phyloP scores from a whole-genome alignment of 139 green algal genomes.

The Asterochloris erici region DNA sequence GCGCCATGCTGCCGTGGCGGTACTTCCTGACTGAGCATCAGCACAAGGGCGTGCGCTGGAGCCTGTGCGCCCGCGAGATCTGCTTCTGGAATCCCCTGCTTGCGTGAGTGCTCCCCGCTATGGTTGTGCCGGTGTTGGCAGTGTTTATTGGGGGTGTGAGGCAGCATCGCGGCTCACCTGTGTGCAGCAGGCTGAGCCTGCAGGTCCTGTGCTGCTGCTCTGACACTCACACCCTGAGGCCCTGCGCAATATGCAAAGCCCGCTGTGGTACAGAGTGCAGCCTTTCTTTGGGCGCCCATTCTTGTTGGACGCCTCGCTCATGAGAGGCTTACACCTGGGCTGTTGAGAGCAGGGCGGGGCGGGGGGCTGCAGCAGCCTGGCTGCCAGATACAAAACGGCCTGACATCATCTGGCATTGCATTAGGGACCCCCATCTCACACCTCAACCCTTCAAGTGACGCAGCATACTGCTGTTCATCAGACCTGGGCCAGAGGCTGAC shows the following conservation, averaged over 20 bases:
- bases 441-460: too few species aligned
- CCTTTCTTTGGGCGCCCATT: neutral
- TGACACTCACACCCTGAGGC: too few species aligned
- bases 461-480: too few species aligned
- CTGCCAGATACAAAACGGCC: too few species aligned
- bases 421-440: too few species aligned
- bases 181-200: neutral
- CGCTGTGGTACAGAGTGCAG: neutral
- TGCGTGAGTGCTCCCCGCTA: conserved; percentile 27
- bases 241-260: neutral
- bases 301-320: too few species aligned
- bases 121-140: neutral
- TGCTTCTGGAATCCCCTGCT: conserved; percentile 79
- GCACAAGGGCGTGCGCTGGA: conserved; percentile 66
- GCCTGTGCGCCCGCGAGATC: conserved; percentile 78
- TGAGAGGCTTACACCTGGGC: too few species aligned
- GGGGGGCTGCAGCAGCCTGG: too few species aligned
- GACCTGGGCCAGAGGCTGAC: too few species aligned
- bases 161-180: neutral
- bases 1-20: conserved; percentile 59
- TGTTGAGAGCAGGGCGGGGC: too few species aligned
- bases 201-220: too few species aligned
- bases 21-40: conserved; percentile 71
- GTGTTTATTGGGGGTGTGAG: neutral
- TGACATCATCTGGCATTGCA: too few species aligned